A percentile compares a stretch with the other conserved stretches of the same genome.
Conservation (phyloP, 345 rosid genomes). For the Lepidium africanum region DNA sequence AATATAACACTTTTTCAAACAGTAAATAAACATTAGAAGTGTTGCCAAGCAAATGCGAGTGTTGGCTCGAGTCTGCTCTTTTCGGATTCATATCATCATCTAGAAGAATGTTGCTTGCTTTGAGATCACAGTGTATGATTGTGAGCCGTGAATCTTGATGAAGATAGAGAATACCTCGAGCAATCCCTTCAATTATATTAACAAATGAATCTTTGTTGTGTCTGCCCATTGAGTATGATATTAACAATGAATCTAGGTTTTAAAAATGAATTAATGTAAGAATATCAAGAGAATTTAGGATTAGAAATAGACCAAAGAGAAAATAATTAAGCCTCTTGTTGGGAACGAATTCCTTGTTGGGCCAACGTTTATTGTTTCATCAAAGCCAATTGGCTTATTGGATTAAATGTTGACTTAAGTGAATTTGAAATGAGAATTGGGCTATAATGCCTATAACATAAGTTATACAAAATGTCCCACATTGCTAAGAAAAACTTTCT, state of each 20-base stretch:
- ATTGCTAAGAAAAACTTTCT: no score
- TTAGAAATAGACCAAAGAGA: slow-evolving; percentile 22
- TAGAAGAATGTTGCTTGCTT: slow-evolving; percentile 15
- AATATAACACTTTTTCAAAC: no score
- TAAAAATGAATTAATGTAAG: no score
- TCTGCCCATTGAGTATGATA: not conserved
- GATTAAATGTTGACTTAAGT: no score
- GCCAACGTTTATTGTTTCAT: no score
- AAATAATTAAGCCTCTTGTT: slow-evolving; percentile 34
- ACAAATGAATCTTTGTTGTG: no score
- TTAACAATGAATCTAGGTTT: not conserved
- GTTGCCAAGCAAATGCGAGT: not conserved
- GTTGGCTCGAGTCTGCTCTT: no score
- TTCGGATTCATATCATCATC: slow-evolving; percentile 18
- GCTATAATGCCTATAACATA: no score
- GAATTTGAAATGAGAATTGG: no score
- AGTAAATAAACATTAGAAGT: not conserved
- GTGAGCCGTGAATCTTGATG: slow-evolving; percentile 21
- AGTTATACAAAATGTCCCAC: no score
- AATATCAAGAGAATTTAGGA: not conserved
- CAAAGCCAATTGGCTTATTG: no score
- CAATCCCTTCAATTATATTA: slow-evolving; percentile 10
- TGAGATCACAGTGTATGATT: slow-evolving; percentile 18
- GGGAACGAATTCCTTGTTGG: not conserved
- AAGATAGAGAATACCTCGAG: slow-evolving; percentile 12